Evolutionary conservation across 2,329 filamentous ascomycete species (phyloP), one percentile per base, ranked within the genome.

Genomic region (Fusarium lateritium): DNA sequence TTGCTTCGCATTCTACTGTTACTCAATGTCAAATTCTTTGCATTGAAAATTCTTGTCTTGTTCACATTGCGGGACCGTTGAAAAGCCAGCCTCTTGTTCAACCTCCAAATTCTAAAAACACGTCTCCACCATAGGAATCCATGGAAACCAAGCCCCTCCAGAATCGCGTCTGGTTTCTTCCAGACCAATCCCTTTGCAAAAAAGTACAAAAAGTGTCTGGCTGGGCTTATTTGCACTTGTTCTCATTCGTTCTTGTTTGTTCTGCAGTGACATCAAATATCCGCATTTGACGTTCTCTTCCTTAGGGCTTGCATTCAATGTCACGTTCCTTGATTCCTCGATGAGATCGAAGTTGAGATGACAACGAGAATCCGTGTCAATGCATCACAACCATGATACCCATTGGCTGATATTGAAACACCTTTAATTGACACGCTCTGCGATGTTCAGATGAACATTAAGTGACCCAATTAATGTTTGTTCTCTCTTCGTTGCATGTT

Each of bases 61-160:
- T 36, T 33, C 22, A 21, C 17, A 19, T n/a, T 40, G 62, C 38
- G 49, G 62, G 51, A 66, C 52, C 34, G 6, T 38, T 53, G 28
- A 14, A 42, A 43, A 49, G 40, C 65, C 65, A 69, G 17, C 66
- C 66, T 59, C 60, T 60, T 40, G 51, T 58, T 52, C 42, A 58
- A 57, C 43, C 65, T 52, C 62, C 51, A 64, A 42, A 51, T 40
- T 64, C 34, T 26, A 44, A 36, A 55, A 49, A 70, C 67, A 69
- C 66, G 67, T 69, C 67, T 70, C 67, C 67, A 69, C 67, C 67
- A 52, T 17, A 28, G 42, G 53, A 60, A 40, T 49, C 55, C 46
- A n/a, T 33, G 8, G 15, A 49, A 38, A 63, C 28, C 42, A 40
- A 45, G 34, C 46, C 51, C 57, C 49, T 55, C 56, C 42, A 38